A percentile compares a stretch with the other conserved stretches of the same genome.
Evolutionary conservation across 805 yeast genomes (phyloP).

Genomic region (Candida anglica): DNA sequence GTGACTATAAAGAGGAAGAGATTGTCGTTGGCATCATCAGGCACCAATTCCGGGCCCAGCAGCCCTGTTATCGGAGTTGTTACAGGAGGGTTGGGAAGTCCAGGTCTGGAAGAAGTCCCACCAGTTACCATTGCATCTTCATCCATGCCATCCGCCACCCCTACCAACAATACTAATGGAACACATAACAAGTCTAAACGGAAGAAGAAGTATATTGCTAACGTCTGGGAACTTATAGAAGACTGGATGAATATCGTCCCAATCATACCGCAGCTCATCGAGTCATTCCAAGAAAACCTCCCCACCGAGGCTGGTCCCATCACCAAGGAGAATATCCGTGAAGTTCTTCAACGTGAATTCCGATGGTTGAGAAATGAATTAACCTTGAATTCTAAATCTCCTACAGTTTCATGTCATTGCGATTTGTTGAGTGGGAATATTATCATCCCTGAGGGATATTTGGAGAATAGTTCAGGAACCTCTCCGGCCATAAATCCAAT

Average conservation of each 20-base stretch:
- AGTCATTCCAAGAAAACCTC: slow-evolving; percentile 31
- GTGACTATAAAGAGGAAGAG: slow-evolving; percentile 17
- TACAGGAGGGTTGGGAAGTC: too few relatives aligned
- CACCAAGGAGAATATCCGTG: slow-evolving; percentile 23
- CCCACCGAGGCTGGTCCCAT: slow-evolving; percentile 9
- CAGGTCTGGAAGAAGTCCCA: too few relatives aligned
- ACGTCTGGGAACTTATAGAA: slow-evolving; percentile 57
- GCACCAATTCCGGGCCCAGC: neutral
- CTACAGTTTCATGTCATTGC: slow-evolving; percentile 62
- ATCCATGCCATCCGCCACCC: neutral
- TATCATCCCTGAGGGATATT: slow-evolving; percentile 46
- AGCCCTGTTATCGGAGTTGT: neutral
- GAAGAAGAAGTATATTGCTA: slow-evolving; percentile 29
- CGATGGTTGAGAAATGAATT: slow-evolving; percentile 48
- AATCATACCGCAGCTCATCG: slow-evolving; percentile 33
- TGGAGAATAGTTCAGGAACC: slow-evolving; percentile 3
- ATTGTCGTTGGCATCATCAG: slow-evolving; percentile 6
- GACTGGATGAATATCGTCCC: slow-evolving; percentile 67
- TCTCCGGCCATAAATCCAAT: slow-evolving; percentile 34
- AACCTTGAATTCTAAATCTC: slow-evolving; percentile 36
- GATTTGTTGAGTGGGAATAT: slow-evolving; percentile 74
- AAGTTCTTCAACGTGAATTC: slow-evolving; percentile 47
- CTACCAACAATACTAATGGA: neutral
- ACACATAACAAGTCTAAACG: slow-evolving; percentile 9
- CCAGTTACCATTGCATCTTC: neutral